Conservation (phyloP, 192 early-diverging fungal species). For the Bifiguratus adelaidae region DNA sequence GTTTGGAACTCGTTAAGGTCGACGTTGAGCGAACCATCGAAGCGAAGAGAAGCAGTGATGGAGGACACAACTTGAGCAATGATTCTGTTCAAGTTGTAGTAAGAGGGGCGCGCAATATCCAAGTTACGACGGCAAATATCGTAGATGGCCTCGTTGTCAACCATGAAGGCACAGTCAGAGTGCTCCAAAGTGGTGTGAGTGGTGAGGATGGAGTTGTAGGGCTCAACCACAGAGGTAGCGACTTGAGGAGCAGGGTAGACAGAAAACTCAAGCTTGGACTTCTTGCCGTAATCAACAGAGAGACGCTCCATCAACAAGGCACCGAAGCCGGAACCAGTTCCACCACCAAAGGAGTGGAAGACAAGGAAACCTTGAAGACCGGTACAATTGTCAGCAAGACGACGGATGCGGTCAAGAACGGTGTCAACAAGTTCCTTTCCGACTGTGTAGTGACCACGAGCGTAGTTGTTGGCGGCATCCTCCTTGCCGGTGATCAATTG, state of each 20-base stretch:
- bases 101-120: slow-evolving; percentile 93
- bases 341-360: slow-evolving; percentile 99
- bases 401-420: slow-evolving; percentile 94
- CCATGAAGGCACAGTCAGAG: slow-evolving; percentile 99
- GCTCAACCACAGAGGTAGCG: slow-evolving; percentile 94
- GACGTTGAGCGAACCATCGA: slow-evolving; percentile 97
- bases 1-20: slow-evolving; percentile 99
- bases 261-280: slow-evolving; percentile 99
- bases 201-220: slow-evolving; percentile 99
- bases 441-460: slow-evolving; percentile 99
- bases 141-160: slow-evolving; percentile 99
- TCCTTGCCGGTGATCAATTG: slow-evolving; percentile 99
- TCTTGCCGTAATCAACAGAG: slow-evolving; percentile 99
- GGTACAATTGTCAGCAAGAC: slow-evolving; percentile 95
- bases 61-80: slow-evolving; percentile 99
- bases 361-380: slow-evolving; percentile 99
- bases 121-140: slow-evolving; percentile 98
- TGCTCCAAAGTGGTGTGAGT: slow-evolving; percentile 99
- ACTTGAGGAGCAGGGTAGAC: slow-evolving; percentile 98
- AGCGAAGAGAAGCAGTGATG: slow-evolving; percentile 98
- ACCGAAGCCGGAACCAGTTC: slow-evolving; percentile 98
- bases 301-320: slow-evolving; percentile 96
- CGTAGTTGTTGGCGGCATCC: slow-evolving; percentile 99
- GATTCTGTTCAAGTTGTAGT: slow-evolving; percentile 95
- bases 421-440: slow-evolving; percentile 98